These are phyloP conservation scores for Pigoraptor vietnamica DNA, from an alignment of 78 protist genomes.

Conservation along the genomic window DNA sequence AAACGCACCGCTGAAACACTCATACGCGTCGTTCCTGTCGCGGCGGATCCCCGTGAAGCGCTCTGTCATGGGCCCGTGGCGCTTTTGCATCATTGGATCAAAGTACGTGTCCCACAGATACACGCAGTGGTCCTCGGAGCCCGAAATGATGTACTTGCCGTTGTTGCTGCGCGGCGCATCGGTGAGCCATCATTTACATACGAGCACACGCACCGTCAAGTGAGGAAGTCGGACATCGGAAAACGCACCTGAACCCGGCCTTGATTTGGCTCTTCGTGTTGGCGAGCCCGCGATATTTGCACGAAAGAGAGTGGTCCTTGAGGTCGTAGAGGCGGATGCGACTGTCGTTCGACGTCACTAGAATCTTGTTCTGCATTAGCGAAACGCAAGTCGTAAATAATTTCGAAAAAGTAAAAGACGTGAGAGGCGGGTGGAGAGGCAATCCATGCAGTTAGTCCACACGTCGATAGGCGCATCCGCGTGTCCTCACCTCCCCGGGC, in stretches of 20 bases:
- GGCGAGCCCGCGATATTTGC: slow-evolving; percentile 39
- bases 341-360: slow-evolving; percentile 51
- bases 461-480: not conserved
- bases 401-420: too few species aligned
- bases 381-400: too few species aligned
- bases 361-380: slow-evolving; percentile 12
- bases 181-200: not conserved
- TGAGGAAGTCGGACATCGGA: too few species aligned
- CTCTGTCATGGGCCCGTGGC: not conserved
- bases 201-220: not conserved
- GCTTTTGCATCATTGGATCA: not conserved
- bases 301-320: slow-evolving; percentile 9
- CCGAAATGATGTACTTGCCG: slow-evolving; percentile 27
- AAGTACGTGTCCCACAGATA: slow-evolving; percentile 35
- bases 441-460: not conserved
- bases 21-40: not conserved
- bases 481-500: slow-evolving; percentile 5
- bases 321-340: slow-evolving; percentile 55
- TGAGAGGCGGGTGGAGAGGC: too few species aligned
- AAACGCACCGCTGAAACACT: not conserved
- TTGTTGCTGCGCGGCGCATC: not conserved
- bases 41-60: not conserved
- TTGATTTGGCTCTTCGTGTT: slow-evolving; percentile 17
- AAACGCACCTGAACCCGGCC: slow-evolving; percentile 7
- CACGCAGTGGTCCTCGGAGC: slow-evolving; percentile 23